Evolutionary conservation across 83 land plant genomes (phyloP).

Genomic region (Picea mariana): DNA sequence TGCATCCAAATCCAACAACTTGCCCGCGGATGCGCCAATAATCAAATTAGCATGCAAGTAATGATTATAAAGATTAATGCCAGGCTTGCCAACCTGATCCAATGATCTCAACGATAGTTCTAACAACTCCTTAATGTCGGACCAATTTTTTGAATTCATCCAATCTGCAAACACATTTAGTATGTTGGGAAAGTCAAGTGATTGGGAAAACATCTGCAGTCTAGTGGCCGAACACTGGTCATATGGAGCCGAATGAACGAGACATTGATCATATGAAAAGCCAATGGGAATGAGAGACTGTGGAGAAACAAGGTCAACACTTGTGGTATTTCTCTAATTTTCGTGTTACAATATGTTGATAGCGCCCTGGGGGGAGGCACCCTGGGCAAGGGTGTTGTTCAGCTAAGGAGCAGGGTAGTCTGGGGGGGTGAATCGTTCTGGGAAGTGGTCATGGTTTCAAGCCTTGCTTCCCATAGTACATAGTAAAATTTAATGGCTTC

Average conservation of each 20-base stretch:
- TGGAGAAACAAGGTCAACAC: too few species aligned
- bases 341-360: too few species aligned
- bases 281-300: not conserved
- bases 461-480: too few species aligned
- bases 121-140: slow-evolving; percentile 44
- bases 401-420: too few species aligned
- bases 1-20: slow-evolving; percentile 53
- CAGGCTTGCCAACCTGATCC: slow-evolving; percentile 53
- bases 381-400: too few species aligned
- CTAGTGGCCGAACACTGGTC: slow-evolving; percentile 5
- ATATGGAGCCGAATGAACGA: not conserved
- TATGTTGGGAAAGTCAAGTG: slow-evolving; percentile 28
- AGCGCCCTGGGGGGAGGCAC: too few species aligned
- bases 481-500: too few species aligned
- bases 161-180: slow-evolving; percentile 47
- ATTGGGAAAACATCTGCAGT: slow-evolving; percentile 29
- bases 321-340: too few species aligned
- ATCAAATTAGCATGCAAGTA: slow-evolving; percentile 65
- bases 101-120: slow-evolving; percentile 58
- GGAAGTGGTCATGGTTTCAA: too few species aligned
- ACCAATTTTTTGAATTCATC: slow-evolving; percentile 46
- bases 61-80: slow-evolving; percentile 51
- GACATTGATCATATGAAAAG: not conserved
- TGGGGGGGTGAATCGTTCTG: too few species aligned
- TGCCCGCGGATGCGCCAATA: slow-evolving; percentile 37